These are phyloP conservation scores for Xerocomus minutiporus DNA, from an alignment of 1,284 basidiomycete genomes.

Conservation along the genomic window DNA sequence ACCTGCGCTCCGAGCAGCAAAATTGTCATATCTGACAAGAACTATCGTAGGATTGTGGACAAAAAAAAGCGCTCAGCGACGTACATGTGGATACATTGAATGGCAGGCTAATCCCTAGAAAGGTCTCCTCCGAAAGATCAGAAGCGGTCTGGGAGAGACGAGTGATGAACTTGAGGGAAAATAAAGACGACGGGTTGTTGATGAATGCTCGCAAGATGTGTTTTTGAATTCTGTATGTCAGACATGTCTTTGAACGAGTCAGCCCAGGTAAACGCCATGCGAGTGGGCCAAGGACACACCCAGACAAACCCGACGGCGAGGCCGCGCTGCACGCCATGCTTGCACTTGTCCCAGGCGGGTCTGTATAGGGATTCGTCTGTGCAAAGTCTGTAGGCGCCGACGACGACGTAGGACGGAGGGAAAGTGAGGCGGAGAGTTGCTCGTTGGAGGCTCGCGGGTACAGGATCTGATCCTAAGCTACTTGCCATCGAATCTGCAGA, in stretches of 20 bases:
- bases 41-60: neutral
- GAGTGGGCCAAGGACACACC: conserved; percentile 40
- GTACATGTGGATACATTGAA: conserved; percentile 66
- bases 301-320: conserved; percentile 58
- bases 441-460: conserved; percentile 45
- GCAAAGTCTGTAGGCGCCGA: conserved; percentile 69
- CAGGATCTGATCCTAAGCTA: conserved; percentile 11
- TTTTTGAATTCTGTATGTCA: conserved; percentile 63
- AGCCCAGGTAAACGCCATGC: neutral
- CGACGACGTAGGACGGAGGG: conserved; percentile 69
- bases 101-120: conserved; percentile 61
- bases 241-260: conserved; percentile 41
- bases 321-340: conserved; percentile 61
- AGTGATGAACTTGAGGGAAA: conserved; percentile 15
- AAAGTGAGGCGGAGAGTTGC: conserved; percentile 60
- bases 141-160: conserved; percentile 37
- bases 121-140: conserved; percentile 58
- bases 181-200: conserved; percentile 45
- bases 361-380: conserved; percentile 60
- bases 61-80: conserved; percentile 16
- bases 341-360: conserved; percentile 74
- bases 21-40: conserved; percentile 61
- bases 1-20: conserved; percentile 70
- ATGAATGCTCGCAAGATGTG: conserved; percentile 60
- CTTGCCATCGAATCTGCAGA: neutral